Conservation (phyloP, 331 rosid species). For the Acacia concinna region DNA sequence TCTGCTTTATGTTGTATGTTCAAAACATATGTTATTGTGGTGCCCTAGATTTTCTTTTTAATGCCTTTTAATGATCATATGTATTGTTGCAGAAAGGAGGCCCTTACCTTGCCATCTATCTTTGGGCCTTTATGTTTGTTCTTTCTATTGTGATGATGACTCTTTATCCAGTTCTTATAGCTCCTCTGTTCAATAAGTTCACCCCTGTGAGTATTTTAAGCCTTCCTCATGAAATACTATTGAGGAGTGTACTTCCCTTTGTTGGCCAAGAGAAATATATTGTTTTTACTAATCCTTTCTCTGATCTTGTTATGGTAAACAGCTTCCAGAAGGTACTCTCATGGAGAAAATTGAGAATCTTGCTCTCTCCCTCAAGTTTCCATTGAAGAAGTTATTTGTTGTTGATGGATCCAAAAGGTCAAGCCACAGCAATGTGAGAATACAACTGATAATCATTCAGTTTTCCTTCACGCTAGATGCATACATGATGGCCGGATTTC, state of each 20-base stretch:
- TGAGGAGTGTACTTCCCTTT: not conserved
- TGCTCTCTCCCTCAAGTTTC: slow-evolving; percentile 87
- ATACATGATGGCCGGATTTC: slow-evolving; percentile 15
- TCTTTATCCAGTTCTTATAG: slow-evolving; percentile 83
- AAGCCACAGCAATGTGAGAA: slow-evolving; percentile 98
- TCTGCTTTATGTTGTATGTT: slow-evolving; percentile 18
- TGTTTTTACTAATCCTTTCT: slow-evolving; percentile 20
- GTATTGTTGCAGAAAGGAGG: slow-evolving; percentile 88
- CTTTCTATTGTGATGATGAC: slow-evolving; percentile 97
- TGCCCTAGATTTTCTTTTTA: slow-evolving; percentile 16
- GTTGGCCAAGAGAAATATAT: not conserved
- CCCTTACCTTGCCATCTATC: slow-evolving; percentile 95
- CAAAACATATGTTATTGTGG: not conserved
- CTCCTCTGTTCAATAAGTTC: slow-evolving; percentile 95
- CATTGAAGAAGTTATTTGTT: slow-evolving; percentile 88
- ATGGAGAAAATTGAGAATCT: slow-evolving; percentile 90
- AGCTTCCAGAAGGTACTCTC: slow-evolving; percentile 94
- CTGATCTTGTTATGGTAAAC: slow-evolving; percentile 38
- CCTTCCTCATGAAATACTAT: not conserved
- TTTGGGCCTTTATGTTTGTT: slow-evolving; percentile 89
- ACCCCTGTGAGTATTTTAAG: slow-evolving; percentile 70
- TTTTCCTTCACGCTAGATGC: slow-evolving; percentile 11
- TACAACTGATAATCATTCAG: slow-evolving; percentile 2
- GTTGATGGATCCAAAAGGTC: slow-evolving; percentile 98
- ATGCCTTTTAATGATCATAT: slow-evolving; percentile 29